Evolutionary conservation across 2,329 filamentous ascomycete species (phyloP).

Genomic region (Aspergillus jensenii): DNA sequence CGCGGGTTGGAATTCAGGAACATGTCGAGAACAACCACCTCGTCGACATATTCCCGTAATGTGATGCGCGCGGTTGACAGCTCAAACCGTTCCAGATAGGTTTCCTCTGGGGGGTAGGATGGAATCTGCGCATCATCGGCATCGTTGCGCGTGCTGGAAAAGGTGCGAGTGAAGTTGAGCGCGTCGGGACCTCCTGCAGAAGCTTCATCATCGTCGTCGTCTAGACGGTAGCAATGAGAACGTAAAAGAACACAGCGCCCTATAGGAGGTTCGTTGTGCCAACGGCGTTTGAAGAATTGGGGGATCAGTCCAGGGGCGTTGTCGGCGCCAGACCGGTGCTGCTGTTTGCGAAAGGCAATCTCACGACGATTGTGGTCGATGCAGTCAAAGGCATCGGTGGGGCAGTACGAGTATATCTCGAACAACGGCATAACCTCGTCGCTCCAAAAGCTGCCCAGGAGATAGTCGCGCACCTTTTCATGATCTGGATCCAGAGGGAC

Average conservation of each 20-base stretch:
- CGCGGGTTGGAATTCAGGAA: neutral
- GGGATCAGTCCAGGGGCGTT: conserved; percentile 16
- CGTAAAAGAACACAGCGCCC: conserved; percentile 16
- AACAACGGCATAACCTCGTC: conserved; percentile 17
- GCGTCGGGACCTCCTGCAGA: conserved; percentile 12
- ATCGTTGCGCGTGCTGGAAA: conserved; percentile 6
- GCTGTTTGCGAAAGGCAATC: conserved; percentile 19
- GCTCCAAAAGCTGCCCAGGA: conserved; percentile 7
- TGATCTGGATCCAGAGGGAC: too few species aligned
- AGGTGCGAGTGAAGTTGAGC: conserved; percentile 18
- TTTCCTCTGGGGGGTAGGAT: neutral
- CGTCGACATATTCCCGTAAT: conserved; percentile 1
- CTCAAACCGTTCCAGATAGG: conserved; percentile 9
- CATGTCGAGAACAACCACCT: neutral
- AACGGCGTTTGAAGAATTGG: neutral
- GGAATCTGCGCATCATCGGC: too few species aligned
- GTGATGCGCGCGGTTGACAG: conserved; percentile 6
- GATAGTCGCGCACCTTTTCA: conserved; percentile 13
- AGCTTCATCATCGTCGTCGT: conserved; percentile 5
- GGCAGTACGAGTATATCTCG: conserved; percentile 21
- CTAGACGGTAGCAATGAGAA: conserved; percentile 19
- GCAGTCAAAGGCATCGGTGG: conserved; percentile 16
- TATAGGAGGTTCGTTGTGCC: neutral
- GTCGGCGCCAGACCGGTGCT: conserved; percentile 5
- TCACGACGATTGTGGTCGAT: conserved; percentile 18